These are phyloP conservation scores for Erythrobasidium yunnanense DNA, from an alignment of 768 basidiomycete genomes.

Conservation along the genomic window DNA sequence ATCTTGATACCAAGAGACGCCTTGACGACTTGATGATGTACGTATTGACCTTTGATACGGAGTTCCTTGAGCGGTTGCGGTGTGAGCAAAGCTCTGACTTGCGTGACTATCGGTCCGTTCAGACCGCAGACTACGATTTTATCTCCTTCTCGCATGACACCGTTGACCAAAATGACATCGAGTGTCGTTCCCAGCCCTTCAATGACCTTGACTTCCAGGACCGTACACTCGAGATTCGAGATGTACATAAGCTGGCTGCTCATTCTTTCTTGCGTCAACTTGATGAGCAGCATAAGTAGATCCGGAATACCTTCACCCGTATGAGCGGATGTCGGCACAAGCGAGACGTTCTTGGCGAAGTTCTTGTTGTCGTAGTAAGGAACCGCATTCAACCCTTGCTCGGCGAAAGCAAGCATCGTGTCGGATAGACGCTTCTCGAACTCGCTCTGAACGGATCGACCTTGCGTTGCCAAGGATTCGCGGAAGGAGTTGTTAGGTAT, in stretches of 20 bases:
- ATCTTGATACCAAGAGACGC: conserved; percentile 95
- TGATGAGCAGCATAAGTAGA: conserved; percentile 97
- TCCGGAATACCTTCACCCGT: conserved; percentile 97
- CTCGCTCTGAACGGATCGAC: conserved; percentile 66
- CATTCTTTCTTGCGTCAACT: conserved; percentile 96
- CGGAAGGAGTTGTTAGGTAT: conserved; percentile 86
- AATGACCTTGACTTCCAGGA: conserved; percentile 95
- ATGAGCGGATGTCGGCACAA: conserved; percentile 94
- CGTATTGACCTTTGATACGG: conserved; percentile 75
- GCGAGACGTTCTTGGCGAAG: conserved; percentile 81
- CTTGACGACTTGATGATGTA: conserved; percentile 94
- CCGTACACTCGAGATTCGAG: conserved; percentile 91
- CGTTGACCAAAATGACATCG: conserved; percentile 91
- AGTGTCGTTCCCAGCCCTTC: conserved; percentile 97
- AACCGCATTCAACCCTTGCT: conserved; percentile 87
- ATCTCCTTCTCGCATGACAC: conserved; percentile 80
- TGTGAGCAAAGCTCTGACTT: conserved; percentile 82
- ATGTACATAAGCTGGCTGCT: conserved; percentile 95
- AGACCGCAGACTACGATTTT: conserved; percentile 90
- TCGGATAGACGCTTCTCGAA: conserved; percentile 78
- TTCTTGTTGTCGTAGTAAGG: conserved; percentile 98
- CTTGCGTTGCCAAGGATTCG: conserved; percentile 76
- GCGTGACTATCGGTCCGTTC: conserved; percentile 92
- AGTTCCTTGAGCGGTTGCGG: conserved; percentile 92
- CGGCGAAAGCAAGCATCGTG: conserved; percentile 87